A percentile compares a stretch with the other conserved stretches of the same genome.
phyloP scores from a whole-genome alignment of 176 grass and related monocot genomes.

The Aegilops sharonensis region DNA sequence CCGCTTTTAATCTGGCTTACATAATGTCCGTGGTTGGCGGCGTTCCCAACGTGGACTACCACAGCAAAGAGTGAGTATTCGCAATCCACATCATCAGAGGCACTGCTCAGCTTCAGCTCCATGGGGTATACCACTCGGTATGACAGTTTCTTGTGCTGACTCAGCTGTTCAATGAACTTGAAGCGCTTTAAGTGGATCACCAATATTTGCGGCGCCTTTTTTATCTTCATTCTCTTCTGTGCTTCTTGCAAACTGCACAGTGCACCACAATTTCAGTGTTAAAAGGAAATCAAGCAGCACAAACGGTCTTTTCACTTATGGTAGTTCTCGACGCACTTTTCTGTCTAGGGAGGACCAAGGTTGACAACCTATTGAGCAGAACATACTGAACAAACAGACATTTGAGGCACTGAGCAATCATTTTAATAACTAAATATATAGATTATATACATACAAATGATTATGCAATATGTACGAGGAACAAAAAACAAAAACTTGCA shows the following conservation, averaged over 20 bases:
- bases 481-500: neutral
- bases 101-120: conserved; percentile 77
- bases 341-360: neutral
- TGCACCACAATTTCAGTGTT: conserved; percentile 4
- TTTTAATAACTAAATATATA: neutral
- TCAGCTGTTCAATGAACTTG: conserved; percentile 89
- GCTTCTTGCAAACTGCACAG: conserved; percentile 82
- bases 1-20: conserved; percentile 86
- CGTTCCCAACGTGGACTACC: conserved; percentile 83
- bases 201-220: conserved; percentile 70
- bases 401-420: neutral
- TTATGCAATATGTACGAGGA: neutral
- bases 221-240: conserved; percentile 94
- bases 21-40: conserved; percentile 92
- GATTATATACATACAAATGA: neutral
- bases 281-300: conserved; percentile 16
- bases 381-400: neutral
- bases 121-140: conserved; percentile 86
- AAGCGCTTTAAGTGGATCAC: conserved; percentile 91
- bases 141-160: conserved; percentile 80
- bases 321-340: neutral
- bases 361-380: neutral
- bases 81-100: conserved; percentile 50
- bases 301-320: conserved; percentile 12
- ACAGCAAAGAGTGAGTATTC: conserved; percentile 92